Percentiles rank a stretch among this genome's conserved stretches.
phyloP scores from a whole-genome alignment of 1,284 basidiomycete species.

The Tilletia setariae region DNA sequence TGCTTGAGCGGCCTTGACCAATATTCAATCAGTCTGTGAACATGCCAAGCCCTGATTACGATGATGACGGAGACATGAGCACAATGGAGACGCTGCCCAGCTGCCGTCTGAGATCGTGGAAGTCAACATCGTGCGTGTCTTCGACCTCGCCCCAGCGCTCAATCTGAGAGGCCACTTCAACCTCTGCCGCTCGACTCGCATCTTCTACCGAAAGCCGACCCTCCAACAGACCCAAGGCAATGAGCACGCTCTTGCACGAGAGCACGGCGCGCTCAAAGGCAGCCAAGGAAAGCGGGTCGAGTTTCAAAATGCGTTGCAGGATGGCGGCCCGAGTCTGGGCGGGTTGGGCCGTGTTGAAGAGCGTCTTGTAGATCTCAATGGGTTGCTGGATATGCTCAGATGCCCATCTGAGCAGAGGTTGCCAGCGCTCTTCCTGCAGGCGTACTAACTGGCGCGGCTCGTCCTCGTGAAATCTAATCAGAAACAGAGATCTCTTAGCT shows the following conservation, averaged over 20 bases:
- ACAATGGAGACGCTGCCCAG: slow-evolving; percentile 58
- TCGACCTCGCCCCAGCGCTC: slow-evolving; percentile 97
- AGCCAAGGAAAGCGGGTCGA: slow-evolving; percentile 32
- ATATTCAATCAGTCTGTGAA: no score
- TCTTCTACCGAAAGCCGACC: slow-evolving; percentile 69
- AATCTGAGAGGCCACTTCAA: slow-evolving; percentile 93
- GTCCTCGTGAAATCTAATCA: slow-evolving; percentile 67
- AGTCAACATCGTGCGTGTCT: slow-evolving; percentile 76
- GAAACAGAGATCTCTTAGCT: no score
- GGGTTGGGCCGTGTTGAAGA: slow-evolving; percentile 34
- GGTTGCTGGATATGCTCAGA: slow-evolving; percentile 62
- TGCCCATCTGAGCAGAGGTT: slow-evolving; percentile 81
- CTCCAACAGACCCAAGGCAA: slow-evolving; percentile 78
- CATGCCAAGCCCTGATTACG: no score
- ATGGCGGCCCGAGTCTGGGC: slow-evolving; percentile 18
- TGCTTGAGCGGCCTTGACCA: no score
- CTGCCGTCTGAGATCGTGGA: slow-evolving; percentile 83
- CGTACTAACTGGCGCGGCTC: slow-evolving; percentile 71
- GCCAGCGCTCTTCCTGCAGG: slow-evolving; percentile 84
- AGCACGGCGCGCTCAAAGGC: slow-evolving; percentile 90
- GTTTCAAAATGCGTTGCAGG: slow-evolving; percentile 16
- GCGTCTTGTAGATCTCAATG: slow-evolving; percentile 28
- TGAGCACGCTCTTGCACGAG: slow-evolving; percentile 84
- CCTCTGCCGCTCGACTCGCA: slow-evolving; percentile 79
- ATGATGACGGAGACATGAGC: neutral